Conservation (phyloP, 306 rosid species). For the Cercis canadensis region DNA sequence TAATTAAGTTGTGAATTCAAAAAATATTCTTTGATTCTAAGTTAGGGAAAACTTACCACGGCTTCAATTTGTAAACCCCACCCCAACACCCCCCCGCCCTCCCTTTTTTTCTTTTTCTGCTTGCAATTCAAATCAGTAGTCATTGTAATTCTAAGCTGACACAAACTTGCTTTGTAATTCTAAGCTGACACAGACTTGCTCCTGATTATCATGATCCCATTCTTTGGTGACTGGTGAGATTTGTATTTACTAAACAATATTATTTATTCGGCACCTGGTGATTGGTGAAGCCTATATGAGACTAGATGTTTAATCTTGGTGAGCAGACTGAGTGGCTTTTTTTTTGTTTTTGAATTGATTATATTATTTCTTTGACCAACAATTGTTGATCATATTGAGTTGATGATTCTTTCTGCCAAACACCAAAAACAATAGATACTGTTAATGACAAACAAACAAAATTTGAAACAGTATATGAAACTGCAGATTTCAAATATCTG, state of each 20-base stretch:
- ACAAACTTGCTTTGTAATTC: conserved; percentile 38
- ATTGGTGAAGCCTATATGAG: no score
- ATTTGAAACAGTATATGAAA: no score
- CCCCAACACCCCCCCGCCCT: no score
- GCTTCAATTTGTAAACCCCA: conserved; percentile 6
- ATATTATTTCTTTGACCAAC: no score
- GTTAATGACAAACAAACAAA: no score
- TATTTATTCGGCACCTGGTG: background rate
- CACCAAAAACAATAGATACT: no score
- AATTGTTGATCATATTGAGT: no score
- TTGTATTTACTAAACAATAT: conserved; percentile 16
- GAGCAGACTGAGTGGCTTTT: no score
- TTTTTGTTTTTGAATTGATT: no score
- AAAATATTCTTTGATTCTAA: conserved; percentile 36
- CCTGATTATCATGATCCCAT: conserved; percentile 5
- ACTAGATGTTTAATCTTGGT: no score
- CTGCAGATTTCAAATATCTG: no score
- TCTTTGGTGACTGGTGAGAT: conserved; percentile 6
- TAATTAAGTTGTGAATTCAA: conserved; percentile 34
- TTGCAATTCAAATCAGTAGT: conserved; percentile 28
- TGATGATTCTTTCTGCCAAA: no score
- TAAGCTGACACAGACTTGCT: conserved; percentile 33
- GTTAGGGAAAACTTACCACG: conserved; percentile 17
- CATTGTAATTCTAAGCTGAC: conserved; percentile 34
- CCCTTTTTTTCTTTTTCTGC: background rate